Base-by-base conservation (phyloP, 2,329 filamentous ascomycete species). In the Xylaria sp. region DNA sequence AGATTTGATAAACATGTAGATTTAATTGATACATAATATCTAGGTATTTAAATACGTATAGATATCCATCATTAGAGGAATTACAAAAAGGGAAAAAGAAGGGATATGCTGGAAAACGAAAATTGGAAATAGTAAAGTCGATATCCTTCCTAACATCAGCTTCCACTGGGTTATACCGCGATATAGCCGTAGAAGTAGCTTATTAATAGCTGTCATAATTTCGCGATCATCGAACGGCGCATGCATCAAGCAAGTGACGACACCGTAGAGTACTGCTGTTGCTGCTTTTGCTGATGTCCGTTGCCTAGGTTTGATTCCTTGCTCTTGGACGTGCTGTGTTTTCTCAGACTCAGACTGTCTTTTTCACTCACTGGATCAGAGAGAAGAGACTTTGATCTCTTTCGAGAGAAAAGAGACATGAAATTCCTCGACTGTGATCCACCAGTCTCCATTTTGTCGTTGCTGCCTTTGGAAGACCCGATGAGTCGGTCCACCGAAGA, bases 401-500 rank as follows among this genome's bases (percentile, higher is more conserved):
- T 25, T 25, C 20, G 20, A 25, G 20, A 25, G 44, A 47, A 47
- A 25, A 25, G 20, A 27, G 20, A 47, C 20, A 47, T 47, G 10
- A 47, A 47, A 13, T 22, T 47, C 13, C 44, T 47, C 10, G 44
- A 25, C 25, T 47, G 44, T 22, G 20, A 13, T 22, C 20, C 44
- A 25, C 20, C 44, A 9, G n/a, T 47, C 3, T 47, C 20, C 20
- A 25, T 25, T 5, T 11, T 20, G 20, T 20, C 9, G 20, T 25
- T 25, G 36, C 53, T 29, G 5, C 13, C 36, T 44, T 17, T 44
- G 20, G 36, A 38, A 2, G 56, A 59, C n/a, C 29, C 11, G 6
- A 59, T 31, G 29, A 59, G 56, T 2, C 31, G 44, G 15, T 50
- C 45, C 6, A 60, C 45, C 11, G 45, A 51, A 31, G 10, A 10